A percentile compares a stretch with the other conserved stretches of the same genome.
Evolutionary conservation across 2,329 filamentous ascomycete species (phyloP).

Genomic region (Trichoderma simmonsii): DNA sequence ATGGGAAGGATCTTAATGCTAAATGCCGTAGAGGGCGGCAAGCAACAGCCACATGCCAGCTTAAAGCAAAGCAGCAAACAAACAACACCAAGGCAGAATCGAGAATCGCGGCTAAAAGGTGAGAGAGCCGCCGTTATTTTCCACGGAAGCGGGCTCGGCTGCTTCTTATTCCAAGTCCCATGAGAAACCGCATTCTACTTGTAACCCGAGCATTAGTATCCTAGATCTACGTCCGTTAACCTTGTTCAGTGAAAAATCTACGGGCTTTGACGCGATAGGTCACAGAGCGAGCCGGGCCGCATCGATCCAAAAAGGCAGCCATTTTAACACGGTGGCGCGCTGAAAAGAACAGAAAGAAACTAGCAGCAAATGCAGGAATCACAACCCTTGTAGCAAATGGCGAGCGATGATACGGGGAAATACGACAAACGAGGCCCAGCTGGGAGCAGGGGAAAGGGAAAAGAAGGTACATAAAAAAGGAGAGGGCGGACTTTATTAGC

Average conservation of each 20-base stretch:
- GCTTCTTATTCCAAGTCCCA: not conserved
- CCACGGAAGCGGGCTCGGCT: not conserved
- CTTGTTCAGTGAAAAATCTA: not conserved
- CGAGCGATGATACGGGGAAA: slow-evolving; percentile 11
- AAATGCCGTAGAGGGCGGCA: not conserved
- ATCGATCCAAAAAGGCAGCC: not conserved
- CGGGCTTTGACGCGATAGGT: not conserved
- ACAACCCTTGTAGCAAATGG: not conserved
- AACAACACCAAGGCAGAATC: not conserved
- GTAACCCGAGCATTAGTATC: not conserved
- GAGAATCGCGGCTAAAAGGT: not conserved
- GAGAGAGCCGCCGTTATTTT: not conserved
- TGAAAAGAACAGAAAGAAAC: not conserved
- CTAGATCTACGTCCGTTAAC: not conserved
- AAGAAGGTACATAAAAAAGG: not conserved
- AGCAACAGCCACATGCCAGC: not conserved
- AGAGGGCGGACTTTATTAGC: not conserved
- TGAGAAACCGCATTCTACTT: not conserved
- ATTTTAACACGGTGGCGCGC: not conserved
- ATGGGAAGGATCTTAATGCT: not conserved
- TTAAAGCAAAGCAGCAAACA: not conserved
- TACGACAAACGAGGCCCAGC: not conserved
- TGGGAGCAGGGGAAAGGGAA: not conserved
- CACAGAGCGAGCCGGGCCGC: not conserved
- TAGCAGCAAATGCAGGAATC: not conserved